These are phyloP conservation scores for Linanthus parryae DNA, from an alignment of 148 eudicot genomes.

Conservation along the genomic window DNA sequence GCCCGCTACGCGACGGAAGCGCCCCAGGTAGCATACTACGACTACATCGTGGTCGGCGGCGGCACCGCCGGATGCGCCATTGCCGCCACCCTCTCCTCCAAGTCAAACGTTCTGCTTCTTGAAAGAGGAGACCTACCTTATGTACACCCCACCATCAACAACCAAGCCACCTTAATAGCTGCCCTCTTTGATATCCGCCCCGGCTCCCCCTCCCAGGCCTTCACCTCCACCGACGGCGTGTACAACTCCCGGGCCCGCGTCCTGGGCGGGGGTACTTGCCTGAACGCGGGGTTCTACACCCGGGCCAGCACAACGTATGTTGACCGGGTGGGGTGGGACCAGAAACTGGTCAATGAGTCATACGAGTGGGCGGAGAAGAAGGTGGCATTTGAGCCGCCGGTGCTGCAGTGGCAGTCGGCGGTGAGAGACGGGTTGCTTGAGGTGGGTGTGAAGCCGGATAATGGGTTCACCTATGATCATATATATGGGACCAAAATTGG, in stretches of 20 bases:
- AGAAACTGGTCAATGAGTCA: conserved; percentile 49
- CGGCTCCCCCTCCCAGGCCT: conserved; percentile 60
- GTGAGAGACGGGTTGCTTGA: conserved; percentile 63
- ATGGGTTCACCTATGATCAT: conserved; percentile 75
- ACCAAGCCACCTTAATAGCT: conserved; percentile 24
- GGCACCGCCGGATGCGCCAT: conserved; percentile 84
- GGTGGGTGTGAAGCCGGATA: conserved; percentile 54
- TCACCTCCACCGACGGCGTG: conserved; percentile 84
- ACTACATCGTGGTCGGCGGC: conserved; percentile 87
- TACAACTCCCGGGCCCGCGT: conserved; percentile 65
- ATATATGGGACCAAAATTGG: conserved; percentile 68
- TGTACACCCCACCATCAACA: conserved; percentile 43
- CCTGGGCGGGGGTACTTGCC: conserved; percentile 70
- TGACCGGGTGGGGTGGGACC: conserved; percentile 45
- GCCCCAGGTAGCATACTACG: no score
- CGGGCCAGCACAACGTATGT: conserved; percentile 45
- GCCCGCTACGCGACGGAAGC: no score
- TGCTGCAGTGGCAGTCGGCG: conserved; percentile 64
- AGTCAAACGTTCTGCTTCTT: conserved; percentile 46
- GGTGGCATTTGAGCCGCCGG: conserved; percentile 48
- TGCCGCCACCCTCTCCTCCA: conserved; percentile 64
- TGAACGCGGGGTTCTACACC: conserved; percentile 86
- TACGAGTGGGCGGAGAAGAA: conserved; percentile 78
- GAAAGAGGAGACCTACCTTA: conserved; percentile 83
- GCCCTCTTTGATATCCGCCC: conserved; percentile 43